Conservation (phyloP, 345 rosid species). For the Excoecaria cochinchinensis region DNA sequence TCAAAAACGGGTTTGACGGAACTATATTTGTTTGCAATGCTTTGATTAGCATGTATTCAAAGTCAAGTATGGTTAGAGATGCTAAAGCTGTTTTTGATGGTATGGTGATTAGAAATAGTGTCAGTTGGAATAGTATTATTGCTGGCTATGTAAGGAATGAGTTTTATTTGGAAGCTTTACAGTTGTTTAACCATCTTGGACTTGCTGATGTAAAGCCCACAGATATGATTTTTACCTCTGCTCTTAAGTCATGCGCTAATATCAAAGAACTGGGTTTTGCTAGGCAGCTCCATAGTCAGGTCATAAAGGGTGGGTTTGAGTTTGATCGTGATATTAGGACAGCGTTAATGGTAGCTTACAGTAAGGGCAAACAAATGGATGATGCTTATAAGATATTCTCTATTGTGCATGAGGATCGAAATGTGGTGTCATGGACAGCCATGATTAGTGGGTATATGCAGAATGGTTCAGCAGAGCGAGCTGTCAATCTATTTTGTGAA, state of each 20-base stretch:
- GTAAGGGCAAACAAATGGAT: slow-evolving; percentile 55
- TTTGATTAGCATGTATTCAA: slow-evolving; percentile 66
- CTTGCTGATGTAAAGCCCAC: slow-evolving; percentile 48
- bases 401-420: slow-evolving; percentile 36
- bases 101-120: slow-evolving; percentile 47
- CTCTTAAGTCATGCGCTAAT: slow-evolving; percentile 68
- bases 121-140: slow-evolving; percentile 82
- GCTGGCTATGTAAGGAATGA: slow-evolving; percentile 61
- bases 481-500: slow-evolving; percentile 47
- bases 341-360: slow-evolving; percentile 62
- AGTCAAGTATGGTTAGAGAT: slow-evolving; percentile 50
- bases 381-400: slow-evolving; percentile 55
- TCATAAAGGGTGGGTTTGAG: slow-evolving; percentile 53
- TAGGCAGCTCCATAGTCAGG: slow-evolving; percentile 68
- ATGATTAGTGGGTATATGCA: slow-evolving; percentile 75
- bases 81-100: slow-evolving; percentile 61
- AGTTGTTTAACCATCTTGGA: slow-evolving; percentile 57
- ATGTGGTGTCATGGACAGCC: slow-evolving; percentile 80
- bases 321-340: slow-evolving; percentile 56
- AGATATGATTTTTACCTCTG: slow-evolving; percentile 47
- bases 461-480: slow-evolving; percentile 52
- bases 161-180: slow-evolving; percentile 55
- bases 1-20: slow-evolving; percentile 59
- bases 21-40: slow-evolving; percentile 56
- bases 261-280: slow-evolving; percentile 47